Conservation (phyloP, 345 rosid species). For the Schrenkiella parvula region DNA sequence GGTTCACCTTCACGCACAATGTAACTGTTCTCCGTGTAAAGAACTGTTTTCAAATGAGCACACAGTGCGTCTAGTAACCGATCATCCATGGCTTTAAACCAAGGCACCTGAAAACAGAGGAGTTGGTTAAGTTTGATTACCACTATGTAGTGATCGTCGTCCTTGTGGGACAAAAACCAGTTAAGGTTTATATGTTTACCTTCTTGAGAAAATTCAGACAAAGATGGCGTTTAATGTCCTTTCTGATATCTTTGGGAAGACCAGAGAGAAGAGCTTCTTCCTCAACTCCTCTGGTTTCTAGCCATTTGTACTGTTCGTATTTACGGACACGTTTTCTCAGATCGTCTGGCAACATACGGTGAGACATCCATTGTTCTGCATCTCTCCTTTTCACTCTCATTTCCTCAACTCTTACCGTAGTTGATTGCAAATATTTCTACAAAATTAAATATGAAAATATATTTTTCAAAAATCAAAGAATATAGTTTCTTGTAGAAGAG, state of each 20-base stretch:
- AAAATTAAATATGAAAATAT: not conserved
- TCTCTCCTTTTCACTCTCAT: constrained; percentile 41
- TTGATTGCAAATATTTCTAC: constrained; percentile 39
- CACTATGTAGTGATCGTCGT: not conserved
- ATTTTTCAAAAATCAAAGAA: not conserved
- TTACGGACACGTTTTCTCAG: constrained; percentile 32
- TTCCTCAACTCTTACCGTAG: constrained; percentile 38
- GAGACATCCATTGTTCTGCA: constrained; percentile 43
- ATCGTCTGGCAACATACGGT: constrained; percentile 35
- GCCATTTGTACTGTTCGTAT: constrained; percentile 41
- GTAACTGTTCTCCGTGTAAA: constrained; percentile 32
- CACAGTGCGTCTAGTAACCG: constrained; percentile 36
- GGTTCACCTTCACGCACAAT: constrained; percentile 45
- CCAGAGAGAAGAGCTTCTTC: constrained; percentile 34
- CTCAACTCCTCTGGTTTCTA: constrained; percentile 40
- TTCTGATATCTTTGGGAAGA: constrained; percentile 36
- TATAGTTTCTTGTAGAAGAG: not conserved
- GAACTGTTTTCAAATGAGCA: constrained; percentile 28
- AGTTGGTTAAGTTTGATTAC: not conserved
- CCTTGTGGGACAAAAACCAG: not conserved
- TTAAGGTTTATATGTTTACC: not conserved
- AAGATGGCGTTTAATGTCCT: constrained; percentile 37
- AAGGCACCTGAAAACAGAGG: constrained; percentile 38
- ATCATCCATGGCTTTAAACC: constrained; percentile 43
- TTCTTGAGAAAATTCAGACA: constrained; percentile 27